Base-by-base conservation (phyloP, 306 rosid species). In the Vigna unguiculata region DNA sequence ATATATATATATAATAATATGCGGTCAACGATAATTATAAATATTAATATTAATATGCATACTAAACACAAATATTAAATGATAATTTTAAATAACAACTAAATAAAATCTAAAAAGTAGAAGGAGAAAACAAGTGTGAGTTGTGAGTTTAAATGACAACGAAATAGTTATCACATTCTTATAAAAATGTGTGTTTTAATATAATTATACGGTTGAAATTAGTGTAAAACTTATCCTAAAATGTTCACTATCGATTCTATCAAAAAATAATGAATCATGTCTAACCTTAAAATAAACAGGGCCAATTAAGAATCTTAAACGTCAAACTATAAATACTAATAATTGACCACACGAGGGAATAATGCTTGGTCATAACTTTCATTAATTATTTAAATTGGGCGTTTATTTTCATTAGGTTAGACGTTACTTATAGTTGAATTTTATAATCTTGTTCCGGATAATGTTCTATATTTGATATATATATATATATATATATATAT, bases 261-360 rank as follows among this genome's bases (percentile, higher is more conserved):
- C 4, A 22, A 25, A 34, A 21, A 57, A 0, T 13, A 60, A 15
- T 60, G 3, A 30, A 30, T 15, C 32, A 2, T 4, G 34, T 5
- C 4, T 41, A 60, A 60, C 21, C 17, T 60, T 60, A 28, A 60
- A 59, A 59, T 30, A 59, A 30, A 30, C 22, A 30, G 14, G 22
- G 7, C 67, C 1, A 32, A 40, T 40, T 40, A 40, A 30, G 82
- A 79, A 63, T 59, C 45, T 67, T 78, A 59, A 43, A 28, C 9
- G 24, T 82, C 82, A 64, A 41, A 58, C 41, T 4, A 60, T 40
- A 40, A 32, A 52, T n/a, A 34, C 70, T 72, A 32, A 36, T 41
- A 41, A 75, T 71, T 32, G 81, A 69, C 81, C 60, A 43, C 34
- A 19, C 52, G 49, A 70, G 30, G 47, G 16, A 48, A 38, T 45